Evolutionary conservation across 1,284 basidiomycete species (phyloP).

Genomic region (Golubevia sp.): DNA sequence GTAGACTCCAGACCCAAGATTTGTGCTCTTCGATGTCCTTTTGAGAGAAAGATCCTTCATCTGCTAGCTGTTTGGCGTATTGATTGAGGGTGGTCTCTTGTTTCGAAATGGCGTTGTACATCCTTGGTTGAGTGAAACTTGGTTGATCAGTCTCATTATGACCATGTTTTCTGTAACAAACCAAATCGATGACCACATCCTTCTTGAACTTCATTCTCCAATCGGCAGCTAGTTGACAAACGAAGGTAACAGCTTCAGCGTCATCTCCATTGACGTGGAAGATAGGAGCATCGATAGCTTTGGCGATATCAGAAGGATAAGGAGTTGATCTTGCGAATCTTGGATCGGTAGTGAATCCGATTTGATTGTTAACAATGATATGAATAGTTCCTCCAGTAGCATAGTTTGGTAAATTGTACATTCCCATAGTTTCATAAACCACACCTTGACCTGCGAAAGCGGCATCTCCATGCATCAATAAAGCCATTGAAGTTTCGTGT

Average conservation of each 20-base stretch:
- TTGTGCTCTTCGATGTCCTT: slow-evolving; percentile 98
- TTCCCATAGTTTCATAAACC: slow-evolving; percentile 99
- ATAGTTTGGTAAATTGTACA: slow-evolving; percentile 92
- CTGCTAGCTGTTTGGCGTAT: slow-evolving; percentile 88
- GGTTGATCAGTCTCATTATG: slow-evolving; percentile 99
- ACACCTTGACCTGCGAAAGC: slow-evolving; percentile 98
- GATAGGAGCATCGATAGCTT: slow-evolving; percentile 96
- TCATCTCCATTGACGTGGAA: slow-evolving; percentile 99
- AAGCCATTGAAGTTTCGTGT: slow-evolving; percentile 71
- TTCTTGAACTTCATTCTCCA: slow-evolving; percentile 98
- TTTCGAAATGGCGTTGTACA: slow-evolving; percentile 97
- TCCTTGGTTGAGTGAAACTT: slow-evolving; percentile 95
- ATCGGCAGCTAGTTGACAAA: slow-evolving; percentile 96
- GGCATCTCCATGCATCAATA: slow-evolving; percentile 96
- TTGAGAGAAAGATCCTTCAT: slow-evolving; percentile 90
- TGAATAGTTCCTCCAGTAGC: slow-evolving; percentile 98
- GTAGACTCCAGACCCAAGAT: slow-evolving; percentile 98
- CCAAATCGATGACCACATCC: slow-evolving; percentile 97
- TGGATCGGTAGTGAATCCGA: slow-evolving; percentile 99
- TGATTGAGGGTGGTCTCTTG: slow-evolving; percentile 89
- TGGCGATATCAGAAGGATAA: slow-evolving; percentile 98
- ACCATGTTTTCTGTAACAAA: slow-evolving; percentile 97
- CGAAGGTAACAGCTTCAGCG: slow-evolving; percentile 90
- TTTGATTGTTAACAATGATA: slow-evolving; percentile 99
- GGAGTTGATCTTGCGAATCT: slow-evolving; percentile 96